These are phyloP conservation scores for Polychytrium aggregatum DNA, from an alignment of 192 early-diverging fungal species.

Conservation along the genomic window DNA sequence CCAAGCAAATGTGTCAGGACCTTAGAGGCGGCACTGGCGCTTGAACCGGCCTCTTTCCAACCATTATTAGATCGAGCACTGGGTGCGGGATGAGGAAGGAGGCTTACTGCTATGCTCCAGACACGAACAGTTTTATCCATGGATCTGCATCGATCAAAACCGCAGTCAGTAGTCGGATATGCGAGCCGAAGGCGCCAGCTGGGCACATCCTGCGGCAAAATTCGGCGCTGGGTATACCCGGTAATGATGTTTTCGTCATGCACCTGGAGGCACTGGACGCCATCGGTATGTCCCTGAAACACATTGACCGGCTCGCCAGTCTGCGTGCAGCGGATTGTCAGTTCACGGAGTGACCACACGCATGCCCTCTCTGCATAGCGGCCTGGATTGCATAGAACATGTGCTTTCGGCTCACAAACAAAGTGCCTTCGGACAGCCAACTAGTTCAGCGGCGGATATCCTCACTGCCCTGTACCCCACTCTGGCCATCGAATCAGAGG, in stretches of 20 bases:
- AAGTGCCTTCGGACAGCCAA: too few species aligned
- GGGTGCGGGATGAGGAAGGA: background rate
- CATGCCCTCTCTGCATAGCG: background rate
- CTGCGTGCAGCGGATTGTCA: constrained; percentile 5
- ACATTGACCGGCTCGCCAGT: constrained; percentile 34
- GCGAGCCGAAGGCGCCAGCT: too few species aligned
- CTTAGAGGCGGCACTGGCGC: background rate
- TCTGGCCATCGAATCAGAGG: too few species aligned
- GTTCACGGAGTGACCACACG: background rate
- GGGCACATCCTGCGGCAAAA: too few species aligned
- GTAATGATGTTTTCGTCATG: constrained; percentile 19
- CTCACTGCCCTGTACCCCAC: too few species aligned
- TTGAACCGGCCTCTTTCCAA: too few species aligned
- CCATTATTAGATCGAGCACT: too few species aligned
- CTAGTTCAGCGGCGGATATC: too few species aligned
- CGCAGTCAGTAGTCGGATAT: too few species aligned
- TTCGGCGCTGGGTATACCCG: constrained; percentile 22
- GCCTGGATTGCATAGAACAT: background rate
- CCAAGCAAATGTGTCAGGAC: background rate
- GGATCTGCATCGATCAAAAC: too few species aligned
- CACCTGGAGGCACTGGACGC: constrained; percentile 39
- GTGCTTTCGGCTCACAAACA: background rate
- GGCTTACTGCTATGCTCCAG: constrained; percentile 24
- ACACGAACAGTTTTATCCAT: constrained; percentile 43
- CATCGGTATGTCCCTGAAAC: constrained; percentile 37